Base-by-base conservation (phyloP, 495 filamentous ascomycete genomes). In the Penicillium egyptiacum region DNA sequence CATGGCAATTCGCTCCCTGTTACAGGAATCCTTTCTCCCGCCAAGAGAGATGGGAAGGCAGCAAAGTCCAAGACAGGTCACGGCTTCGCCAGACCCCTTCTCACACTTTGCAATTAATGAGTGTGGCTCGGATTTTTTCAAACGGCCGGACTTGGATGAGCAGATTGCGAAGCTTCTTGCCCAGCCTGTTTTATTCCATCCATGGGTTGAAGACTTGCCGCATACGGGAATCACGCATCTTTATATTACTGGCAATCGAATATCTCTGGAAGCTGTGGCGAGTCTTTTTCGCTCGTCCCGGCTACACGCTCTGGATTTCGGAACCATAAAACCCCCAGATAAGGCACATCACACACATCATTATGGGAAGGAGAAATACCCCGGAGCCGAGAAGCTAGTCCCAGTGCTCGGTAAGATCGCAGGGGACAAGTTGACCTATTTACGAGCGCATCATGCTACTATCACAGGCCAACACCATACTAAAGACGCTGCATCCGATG, bases 211-310 rank as follows among this genome's bases (percentile, higher is more conserved):
- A 46, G 76, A 81, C 54, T 59, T 81, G 7, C 67, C 78, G n/a
- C 65, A 75, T 59, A 65, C 66, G 5, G 83, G 83, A 4, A 78
- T 86, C 30, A 86, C 83, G 0, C 83, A 86, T 67, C 72, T 86
- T 7, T 82, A 82, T 61, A 78, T 86, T 20, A 71, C 83, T 25
- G 72, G 83, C 35, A 88, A 88, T 56, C 72, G 71, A 9, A 71
- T 88, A 37, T 82, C 79, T 16, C 77, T 83, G 1, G 81, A 83
- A 61, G 84, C 82, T 12, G 68, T 80, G 14, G 80, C 80, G 7
- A 79, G 75, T 41, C 73, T 88, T 17, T 50, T 86, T 23, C 64
- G 73, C 53, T 79, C 83, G 23, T 68, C 63, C 56, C 66, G 76
- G 52, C 69, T 86, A 8, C 71, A 83, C 59, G 75, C 80, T 25